Conservation (phyloP, 306 rosid genomes). For the Amphicarpaea edgeworthii region DNA sequence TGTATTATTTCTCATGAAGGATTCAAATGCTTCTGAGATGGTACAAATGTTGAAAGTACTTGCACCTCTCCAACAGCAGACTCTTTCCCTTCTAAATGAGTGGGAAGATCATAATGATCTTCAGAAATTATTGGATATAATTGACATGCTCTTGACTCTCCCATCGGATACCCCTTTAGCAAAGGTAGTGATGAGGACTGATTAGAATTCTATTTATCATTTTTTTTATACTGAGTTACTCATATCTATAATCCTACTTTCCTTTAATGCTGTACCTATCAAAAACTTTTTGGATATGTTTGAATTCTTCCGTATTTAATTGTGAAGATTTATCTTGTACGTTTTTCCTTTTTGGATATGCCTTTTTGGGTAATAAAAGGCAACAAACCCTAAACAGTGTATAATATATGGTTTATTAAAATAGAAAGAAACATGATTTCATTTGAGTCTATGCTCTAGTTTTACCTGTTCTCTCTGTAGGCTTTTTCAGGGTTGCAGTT, state of each 20-base stretch:
- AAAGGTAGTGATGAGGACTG: constrained; percentile 62
- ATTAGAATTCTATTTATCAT: constrained; percentile 6
- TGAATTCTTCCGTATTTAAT: too few relatives aligned
- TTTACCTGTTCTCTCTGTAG: constrained; percentile 50
- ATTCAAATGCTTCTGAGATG: constrained; percentile 80
- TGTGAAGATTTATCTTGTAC: too few relatives aligned
- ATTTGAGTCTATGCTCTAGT: constrained; percentile 3
- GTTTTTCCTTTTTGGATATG: too few relatives aligned
- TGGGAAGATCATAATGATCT: constrained; percentile 73
- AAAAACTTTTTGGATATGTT: too few relatives aligned
- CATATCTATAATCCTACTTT: too few relatives aligned
- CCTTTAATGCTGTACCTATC: too few relatives aligned
- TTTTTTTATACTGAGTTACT: too few relatives aligned
- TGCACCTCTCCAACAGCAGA: constrained; percentile 62
- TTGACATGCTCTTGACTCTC: constrained; percentile 73
- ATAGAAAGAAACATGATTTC: not conserved
- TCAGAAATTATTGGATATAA: constrained; percentile 62
- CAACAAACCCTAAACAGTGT: too few relatives aligned
- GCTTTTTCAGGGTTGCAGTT: constrained; percentile 87
- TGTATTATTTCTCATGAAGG: constrained; percentile 55
- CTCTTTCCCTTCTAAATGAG: constrained; percentile 57
- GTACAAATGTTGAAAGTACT: constrained; percentile 75
- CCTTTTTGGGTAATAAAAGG: too few relatives aligned
- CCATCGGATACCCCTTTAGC: constrained; percentile 73
- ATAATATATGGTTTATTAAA: not conserved